Conservation (phyloP, 257 asterid genomes). For the Solanum bulbocastanum region DNA sequence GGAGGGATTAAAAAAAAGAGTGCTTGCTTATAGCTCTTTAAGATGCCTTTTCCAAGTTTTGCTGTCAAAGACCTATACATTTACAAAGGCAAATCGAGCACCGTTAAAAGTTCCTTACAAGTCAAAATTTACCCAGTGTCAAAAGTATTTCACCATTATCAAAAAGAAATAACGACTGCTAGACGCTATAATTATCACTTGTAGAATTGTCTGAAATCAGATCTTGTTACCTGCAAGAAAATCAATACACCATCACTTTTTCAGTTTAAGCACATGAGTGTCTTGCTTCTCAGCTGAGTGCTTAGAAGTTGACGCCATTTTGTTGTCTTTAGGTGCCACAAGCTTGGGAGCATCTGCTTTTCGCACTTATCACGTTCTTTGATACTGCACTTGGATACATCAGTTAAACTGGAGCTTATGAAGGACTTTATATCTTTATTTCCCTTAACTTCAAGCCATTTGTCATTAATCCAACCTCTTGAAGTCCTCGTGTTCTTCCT, state of each 20-base stretch:
- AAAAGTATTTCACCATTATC: background rate
- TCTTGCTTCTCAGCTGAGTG: background rate
- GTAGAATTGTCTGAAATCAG: background rate
- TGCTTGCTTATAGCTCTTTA: background rate
- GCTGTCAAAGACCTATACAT: background rate
- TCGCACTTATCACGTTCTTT: background rate
- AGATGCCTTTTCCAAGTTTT: background rate
- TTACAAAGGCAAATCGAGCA: background rate
- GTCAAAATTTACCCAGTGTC: background rate
- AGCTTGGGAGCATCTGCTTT: background rate
- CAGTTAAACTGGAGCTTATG: background rate
- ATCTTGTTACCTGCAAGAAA: background rate
- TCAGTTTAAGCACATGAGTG: background rate
- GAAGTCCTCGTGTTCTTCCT: slow-evolving; percentile 35
- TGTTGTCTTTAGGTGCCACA: background rate
- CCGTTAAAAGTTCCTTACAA: background rate
- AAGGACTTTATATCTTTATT: slow-evolving; percentile 33
- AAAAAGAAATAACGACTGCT: background rate
- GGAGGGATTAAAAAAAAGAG: background rate
- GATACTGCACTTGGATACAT: background rate
- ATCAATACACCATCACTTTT: background rate
- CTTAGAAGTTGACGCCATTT: background rate
- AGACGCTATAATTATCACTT: background rate
- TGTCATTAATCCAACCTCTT: slow-evolving; percentile 39
- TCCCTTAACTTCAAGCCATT: slow-evolving; percentile 32